Evolutionary conservation across 371 early-diverging fungal species (phyloP), one percentile per base, ranked within the genome.

Genomic region (Smittium culicis): DNA sequence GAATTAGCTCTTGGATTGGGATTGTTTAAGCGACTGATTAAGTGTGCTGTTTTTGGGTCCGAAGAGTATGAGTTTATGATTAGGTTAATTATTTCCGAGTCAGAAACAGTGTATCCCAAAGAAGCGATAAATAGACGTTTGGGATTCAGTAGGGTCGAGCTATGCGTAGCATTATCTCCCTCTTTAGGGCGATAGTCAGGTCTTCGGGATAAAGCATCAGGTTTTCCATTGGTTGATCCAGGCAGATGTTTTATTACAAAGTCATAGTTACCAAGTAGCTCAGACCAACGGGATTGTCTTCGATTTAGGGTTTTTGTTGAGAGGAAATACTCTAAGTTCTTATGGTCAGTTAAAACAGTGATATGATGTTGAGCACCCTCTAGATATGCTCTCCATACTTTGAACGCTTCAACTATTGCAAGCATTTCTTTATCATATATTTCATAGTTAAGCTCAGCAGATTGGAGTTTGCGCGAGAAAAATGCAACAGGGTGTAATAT

Each of bases 401-500:
- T 64, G 27, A 83, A 74, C 1, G 72, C 45, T 1, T 70, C 76
- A 16, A 78, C 60, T 34, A 81, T 77, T 0, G 79, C 81, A 0
- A 83, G 67, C 14, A 82, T 31, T 65, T 85, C 83, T 65, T 79
- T 81, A 54, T 83, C 81, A 62, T 79, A 73, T 14, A 79, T 74
- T 16, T 74, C 68, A 45, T 82, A 81, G 54, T 80, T 79, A 17
- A 67, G 35, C 70, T 81, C 78, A 24, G 79, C 64, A 0, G 65
- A 35, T 0, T 31, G 1, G 1, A 81, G 60, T 34, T 78, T 73
- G 1, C 73, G 72, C 2, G 78, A 77, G 45, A 57, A 61, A 67
- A 70, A 83, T 0, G 80, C 79, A 45, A 80, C 68, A 1, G 81
- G 81, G 29, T 71, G 68, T 5, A 55, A 14, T 0, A 56, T 27